Evolutionary conservation across 352 stramenopile species (phyloP), one percentile per base, ranked within the genome.

Genomic region (Pythium aphanidermatum): DNA sequence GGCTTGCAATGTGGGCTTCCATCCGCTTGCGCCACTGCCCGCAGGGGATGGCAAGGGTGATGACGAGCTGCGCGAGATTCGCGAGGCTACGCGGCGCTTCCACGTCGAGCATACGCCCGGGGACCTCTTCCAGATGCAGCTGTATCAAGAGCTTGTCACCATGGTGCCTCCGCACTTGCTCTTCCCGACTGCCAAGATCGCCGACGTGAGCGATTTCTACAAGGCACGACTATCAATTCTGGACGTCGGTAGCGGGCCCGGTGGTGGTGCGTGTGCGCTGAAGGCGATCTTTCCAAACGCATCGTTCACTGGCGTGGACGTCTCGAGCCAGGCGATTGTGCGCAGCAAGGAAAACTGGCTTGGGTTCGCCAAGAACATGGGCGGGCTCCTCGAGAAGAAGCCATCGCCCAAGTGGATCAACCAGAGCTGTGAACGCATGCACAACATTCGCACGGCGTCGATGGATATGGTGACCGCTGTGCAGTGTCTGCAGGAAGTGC

Each of bases 1-100:
- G 32, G 73, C 74, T 31, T 86, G 72, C 60, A 89, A 89, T 54
- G 60, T 86, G 6, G 77, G 74, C 33, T 88, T 77, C 49, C 57
- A 72, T 42, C 54, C 60, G 6, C 41, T 59, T n/a, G 12, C 41
- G 3, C 19, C 30, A 3, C 16, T 31, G 24, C 25, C 5, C 33
- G 36, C 27, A 17, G 48, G 40, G 26, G 34, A 55, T 16, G 28
- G 16, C 29, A 34, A 52, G 9, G 24, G 41, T 12, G 48, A 55
- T 2, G 13, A 44, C 25, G 38, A 64, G 19, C 33, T 46, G 6
- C n/a, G 16, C n/a, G 28, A 12, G 12, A 35, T 55, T n/a, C 19
- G 56, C 46, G 32, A 37, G 37, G 44, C 33, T 16, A 45, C 40
- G 23, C 32, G 39, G 10, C 30, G 36, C 13, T 64, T 53, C 34